Conservation (phyloP, 176 grass and related monocot genomes). For the Poa pratensis region DNA sequence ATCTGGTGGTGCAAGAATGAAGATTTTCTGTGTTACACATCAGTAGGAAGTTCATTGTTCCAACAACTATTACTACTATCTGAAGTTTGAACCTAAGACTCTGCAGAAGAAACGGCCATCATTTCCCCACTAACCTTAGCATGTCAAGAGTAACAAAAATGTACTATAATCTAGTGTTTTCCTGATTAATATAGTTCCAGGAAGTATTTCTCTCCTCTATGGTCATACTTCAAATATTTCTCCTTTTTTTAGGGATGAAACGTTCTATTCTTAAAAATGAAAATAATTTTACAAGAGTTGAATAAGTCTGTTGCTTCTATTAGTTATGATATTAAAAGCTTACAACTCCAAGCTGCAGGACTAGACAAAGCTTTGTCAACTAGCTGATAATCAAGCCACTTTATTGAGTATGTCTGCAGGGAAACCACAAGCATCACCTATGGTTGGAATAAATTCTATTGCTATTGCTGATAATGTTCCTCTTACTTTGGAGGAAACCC, state of each 20-base stretch:
- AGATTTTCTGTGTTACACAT: background rate
- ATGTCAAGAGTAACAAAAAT: background rate
- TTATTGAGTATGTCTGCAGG: no score
- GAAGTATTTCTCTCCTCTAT: background rate
- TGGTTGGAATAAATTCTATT: no score
- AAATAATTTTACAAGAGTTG: no score
- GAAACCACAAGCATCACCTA: no score
- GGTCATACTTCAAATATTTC: background rate
- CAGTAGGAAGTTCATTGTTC: background rate
- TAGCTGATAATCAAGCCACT: no score
- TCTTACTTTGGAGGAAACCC: no score
- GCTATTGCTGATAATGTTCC: no score
- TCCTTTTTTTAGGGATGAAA: background rate
- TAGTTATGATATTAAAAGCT: no score
- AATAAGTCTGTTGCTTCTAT: no score
- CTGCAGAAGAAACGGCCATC: no score
- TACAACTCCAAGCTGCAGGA: no score
- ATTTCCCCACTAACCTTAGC: background rate
- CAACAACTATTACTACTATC: background rate
- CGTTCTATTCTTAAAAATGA: background rate
- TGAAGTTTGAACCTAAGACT: constrained; percentile 6
- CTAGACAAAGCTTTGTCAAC: no score
- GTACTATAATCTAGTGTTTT: constrained; percentile 11
- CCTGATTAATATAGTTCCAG: background rate
- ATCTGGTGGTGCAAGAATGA: constrained; percentile 52